Base-by-base conservation (phyloP, 1,284 basidiomycete genomes). In the Sanguinoderma infundibulare region DNA sequence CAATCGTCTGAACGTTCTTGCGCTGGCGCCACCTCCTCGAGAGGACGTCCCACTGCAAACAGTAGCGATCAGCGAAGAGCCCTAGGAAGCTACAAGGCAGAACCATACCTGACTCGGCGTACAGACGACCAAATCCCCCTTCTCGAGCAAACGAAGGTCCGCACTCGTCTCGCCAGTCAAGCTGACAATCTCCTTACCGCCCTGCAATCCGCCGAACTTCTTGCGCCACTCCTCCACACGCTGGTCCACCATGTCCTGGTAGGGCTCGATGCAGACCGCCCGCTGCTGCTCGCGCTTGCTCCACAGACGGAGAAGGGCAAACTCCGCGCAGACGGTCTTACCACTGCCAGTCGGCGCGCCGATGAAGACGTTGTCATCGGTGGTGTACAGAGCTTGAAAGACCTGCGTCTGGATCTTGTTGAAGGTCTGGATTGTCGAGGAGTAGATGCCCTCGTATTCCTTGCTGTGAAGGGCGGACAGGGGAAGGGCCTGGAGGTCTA, bases 401-500 rank as follows among this genome's bases (percentile, higher is more conserved):
- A 98, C 95, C 78, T 99, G 98, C 0, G 96, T 99, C 75, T 99
- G 98, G 67, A 98, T 98, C 79, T 98, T 98, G 86, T 99, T 99
- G 84, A 98, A 98, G 0, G 85, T 87, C 63, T 87, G 81, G 65
- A 97, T 90, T 0, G 84, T 85, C 17, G 83, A 85, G 0, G 88
- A 85, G 75, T 98, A 99, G 46, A 98, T 86, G 5, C 82, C 81
- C 73, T 98, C 94, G 67, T 91, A 98, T 62, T 95, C 93, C 72
- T 89, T 87, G 82, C 96, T 97, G 77, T 97, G 94, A 3, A 99
- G 81, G 1, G 95, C 96, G 0, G 93, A 88, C 8, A 98, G 82
- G 0, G 97, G 96, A 0, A 98, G 86, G 1, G 92, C 81, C 74
- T 99, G 97, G 9, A 99, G 86, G 66, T 98, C 96, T 51, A 99